These are phyloP conservation scores for Capsicum baccatum DNA, from an alignment of 257 asterid species.

Conservation along the genomic window DNA sequence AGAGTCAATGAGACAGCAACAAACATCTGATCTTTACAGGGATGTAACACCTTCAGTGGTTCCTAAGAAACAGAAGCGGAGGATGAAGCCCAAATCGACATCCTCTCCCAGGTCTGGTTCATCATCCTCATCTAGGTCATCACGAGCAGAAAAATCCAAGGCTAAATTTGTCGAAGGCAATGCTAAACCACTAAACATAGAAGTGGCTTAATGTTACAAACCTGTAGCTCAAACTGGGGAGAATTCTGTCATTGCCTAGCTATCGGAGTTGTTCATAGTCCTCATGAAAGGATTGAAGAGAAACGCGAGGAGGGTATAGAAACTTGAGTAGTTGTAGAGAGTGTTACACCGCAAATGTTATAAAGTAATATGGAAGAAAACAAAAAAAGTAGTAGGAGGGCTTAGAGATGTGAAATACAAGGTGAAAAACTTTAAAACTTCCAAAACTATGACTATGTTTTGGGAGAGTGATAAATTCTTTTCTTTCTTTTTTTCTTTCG, in stretches of 20 bases:
- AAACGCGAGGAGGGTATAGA: slow-evolving; percentile 24
- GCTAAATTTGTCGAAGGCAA: slow-evolving; percentile 62
- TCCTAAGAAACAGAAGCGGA: slow-evolving; percentile 62
- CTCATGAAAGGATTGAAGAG: neutral
- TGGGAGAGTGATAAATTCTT: slow-evolving; percentile 29
- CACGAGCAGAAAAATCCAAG: slow-evolving; percentile 51
- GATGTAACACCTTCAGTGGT: slow-evolving; percentile 45
- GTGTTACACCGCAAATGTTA: neutral
- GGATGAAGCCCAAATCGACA: slow-evolving; percentile 54
- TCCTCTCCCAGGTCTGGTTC: slow-evolving; percentile 55
- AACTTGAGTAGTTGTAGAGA: slow-evolving; percentile 23
- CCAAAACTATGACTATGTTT: neutral
- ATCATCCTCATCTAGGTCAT: slow-evolving; percentile 59
- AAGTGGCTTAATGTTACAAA: slow-evolving; percentile 57
- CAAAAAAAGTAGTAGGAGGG: slow-evolving; percentile 3
- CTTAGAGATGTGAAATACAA: slow-evolving; percentile 32
- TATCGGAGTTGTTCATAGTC: neutral
- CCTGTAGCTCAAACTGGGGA: neutral
- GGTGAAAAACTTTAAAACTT: slow-evolving; percentile 22
- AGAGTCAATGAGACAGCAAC: slow-evolving; percentile 48
- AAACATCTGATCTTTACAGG: slow-evolving; percentile 49
- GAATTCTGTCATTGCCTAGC: slow-evolving; percentile 15
- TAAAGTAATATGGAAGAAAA: slow-evolving; percentile 22
- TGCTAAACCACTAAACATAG: slow-evolving; percentile 55
- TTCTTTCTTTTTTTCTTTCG: neutral